Percentiles rank a stretch among this genome's conserved stretches.
Evolutionary conservation across 148 eudicot genomes (phyloP).

Genomic region (Diospyros kaki): DNA sequence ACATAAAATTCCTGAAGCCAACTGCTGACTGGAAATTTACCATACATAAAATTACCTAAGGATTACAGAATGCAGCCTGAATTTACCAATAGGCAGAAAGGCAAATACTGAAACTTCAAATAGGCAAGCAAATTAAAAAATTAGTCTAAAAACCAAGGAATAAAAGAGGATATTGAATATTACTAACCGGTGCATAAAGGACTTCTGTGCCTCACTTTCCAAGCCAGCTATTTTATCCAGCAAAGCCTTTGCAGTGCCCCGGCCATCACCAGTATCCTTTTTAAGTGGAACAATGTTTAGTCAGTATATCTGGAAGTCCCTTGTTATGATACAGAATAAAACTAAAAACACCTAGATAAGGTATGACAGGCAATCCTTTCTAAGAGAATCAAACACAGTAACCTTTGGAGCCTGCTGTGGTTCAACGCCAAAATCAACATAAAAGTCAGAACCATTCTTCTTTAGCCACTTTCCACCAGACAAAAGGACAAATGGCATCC

Average conservation of each 20-base stretch:
- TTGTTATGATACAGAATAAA: conserved; percentile 2
- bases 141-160: neutral
- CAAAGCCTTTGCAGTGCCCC: conserved; percentile 72
- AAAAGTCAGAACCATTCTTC: conserved; percentile 80
- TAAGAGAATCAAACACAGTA: conserved; percentile 5
- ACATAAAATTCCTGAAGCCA: neutral
- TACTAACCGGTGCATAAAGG: conserved; percentile 95
- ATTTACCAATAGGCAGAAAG: neutral
- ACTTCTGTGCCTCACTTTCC: conserved; percentile 97
- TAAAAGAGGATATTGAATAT: neutral
- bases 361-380: conserved; percentile 3
- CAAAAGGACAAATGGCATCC: conserved; percentile 92
- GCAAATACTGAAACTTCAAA: too few relatives aligned
- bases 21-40: neutral
- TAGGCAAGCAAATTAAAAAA: neutral
- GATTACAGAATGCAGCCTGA: neutral
- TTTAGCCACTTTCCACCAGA: conserved; percentile 85
- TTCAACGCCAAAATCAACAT: conserved; percentile 45
- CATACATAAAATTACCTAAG: neutral
- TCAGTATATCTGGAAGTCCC: conserved; percentile 10
- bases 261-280: conserved; percentile 81
- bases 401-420: conserved; percentile 42
- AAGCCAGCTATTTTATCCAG: conserved; percentile 76
- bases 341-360: conserved; percentile 6
- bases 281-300: conserved; percentile 13